These are phyloP conservation scores for Tetradesmus obliquus DNA, from an alignment of 139 green algal genomes.

Conservation along the genomic window DNA sequence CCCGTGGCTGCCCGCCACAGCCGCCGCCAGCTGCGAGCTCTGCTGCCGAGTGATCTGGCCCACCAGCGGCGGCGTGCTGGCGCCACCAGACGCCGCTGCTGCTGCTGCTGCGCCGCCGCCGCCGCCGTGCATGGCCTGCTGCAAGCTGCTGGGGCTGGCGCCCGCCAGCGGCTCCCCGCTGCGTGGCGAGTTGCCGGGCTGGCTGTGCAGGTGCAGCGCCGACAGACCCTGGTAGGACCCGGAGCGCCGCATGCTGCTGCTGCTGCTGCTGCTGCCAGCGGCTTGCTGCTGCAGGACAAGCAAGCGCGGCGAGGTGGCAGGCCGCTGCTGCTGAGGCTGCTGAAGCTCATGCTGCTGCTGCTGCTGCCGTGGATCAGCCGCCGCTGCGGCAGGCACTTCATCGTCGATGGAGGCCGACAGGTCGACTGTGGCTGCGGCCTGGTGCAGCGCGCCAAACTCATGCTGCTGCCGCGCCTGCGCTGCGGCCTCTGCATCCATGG, in stretches of 20 bases:
- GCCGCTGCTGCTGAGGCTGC: not conserved
- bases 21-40: constrained; percentile 2
- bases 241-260: constrained; percentile 22
- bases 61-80: not conserved
- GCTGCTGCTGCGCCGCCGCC: not conserved
- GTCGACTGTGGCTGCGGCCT: not conserved
- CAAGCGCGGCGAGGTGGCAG: not conserved
- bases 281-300: not conserved
- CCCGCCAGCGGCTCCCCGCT: not conserved
- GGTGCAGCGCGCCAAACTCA: not conserved
- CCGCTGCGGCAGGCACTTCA: not conserved
- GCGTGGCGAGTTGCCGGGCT: not conserved
- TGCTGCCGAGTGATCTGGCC: constrained; percentile 4
- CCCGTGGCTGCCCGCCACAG: not conserved
- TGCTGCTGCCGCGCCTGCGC: not conserved
- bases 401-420: not conserved
- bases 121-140: not conserved
- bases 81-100: not conserved
- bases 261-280: not conserved
- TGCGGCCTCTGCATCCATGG: not conserved
- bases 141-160: not conserved
- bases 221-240: constrained; percentile 5
- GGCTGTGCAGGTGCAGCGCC: constrained; percentile 5
- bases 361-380: not conserved
- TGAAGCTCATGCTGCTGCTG: not conserved